Conservation (phyloP, 306 rosid species). For the Cucurbita pepo region DNA sequence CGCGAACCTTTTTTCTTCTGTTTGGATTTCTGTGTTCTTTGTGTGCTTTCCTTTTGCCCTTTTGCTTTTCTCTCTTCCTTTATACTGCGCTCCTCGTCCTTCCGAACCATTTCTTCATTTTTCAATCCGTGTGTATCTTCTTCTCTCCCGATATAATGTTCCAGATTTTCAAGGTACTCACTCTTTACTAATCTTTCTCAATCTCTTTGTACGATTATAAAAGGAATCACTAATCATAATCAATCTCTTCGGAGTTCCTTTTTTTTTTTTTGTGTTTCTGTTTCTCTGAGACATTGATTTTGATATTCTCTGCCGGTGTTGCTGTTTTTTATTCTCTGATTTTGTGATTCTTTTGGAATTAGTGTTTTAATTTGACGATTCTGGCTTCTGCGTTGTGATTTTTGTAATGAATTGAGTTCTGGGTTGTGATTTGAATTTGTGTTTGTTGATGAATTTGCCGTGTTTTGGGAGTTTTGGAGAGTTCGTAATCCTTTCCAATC, state of each 20-base stretch:
- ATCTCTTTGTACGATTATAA: background rate
- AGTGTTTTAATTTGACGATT: background rate
- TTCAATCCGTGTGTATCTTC: conserved; percentile 22
- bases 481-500: conserved; percentile 2
- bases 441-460: background rate
- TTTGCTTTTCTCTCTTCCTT: background rate
- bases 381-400: background rate
- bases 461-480: background rate
- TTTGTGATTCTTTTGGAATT: background rate
- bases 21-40: background rate
- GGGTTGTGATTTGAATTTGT: background rate
- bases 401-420: background rate
- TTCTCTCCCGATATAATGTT: conserved; percentile 43
- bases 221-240: background rate
- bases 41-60: background rate
- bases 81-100: conserved; percentile 21
- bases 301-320: conserved; percentile 4
- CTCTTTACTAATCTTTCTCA: background rate
- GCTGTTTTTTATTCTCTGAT: background rate
- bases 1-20: conserved; percentile 18
- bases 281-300: background rate
- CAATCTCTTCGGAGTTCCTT: background rate
- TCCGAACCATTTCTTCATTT: conserved; percentile 26
- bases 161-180: conserved; percentile 78
- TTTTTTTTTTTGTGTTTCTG: background rate